These are phyloP conservation scores for Cladorrhinum sp. DNA, from an alignment of 2,329 filamentous ascomycete species.

Conservation along the genomic window DNA sequence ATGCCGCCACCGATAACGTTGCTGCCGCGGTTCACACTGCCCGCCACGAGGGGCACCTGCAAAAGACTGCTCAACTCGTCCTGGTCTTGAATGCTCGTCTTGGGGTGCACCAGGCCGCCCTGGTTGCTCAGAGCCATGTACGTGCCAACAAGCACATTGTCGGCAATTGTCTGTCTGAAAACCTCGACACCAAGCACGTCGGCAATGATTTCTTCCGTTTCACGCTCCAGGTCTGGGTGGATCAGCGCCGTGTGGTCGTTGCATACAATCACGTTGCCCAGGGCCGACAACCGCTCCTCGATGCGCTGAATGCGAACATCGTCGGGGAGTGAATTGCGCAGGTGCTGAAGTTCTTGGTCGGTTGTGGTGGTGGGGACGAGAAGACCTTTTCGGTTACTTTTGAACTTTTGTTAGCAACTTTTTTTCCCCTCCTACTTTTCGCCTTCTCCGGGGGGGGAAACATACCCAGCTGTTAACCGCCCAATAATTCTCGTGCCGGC, in stretches of 20 bases:
- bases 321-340: slow-evolving; percentile 92
- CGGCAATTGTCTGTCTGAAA: slow-evolving; percentile 90
- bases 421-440: not conserved
- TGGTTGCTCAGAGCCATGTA: slow-evolving; percentile 98
- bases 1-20: slow-evolving; percentile 95
- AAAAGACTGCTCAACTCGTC: slow-evolving; percentile 91
- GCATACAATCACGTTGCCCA: slow-evolving; percentile 93
- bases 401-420: slow-evolving; percentile 14
- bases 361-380: slow-evolving; percentile 94
- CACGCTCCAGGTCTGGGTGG: slow-evolving; percentile 93
- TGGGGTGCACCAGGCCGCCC: slow-evolving; percentile 94
- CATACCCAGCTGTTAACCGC: slow-evolving; percentile 85
- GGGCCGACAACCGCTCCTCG: slow-evolving; percentile 91
- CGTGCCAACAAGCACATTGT: slow-evolving; percentile 92
- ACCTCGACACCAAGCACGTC: slow-evolving; percentile 89
- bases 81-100: slow-evolving; percentile 95
- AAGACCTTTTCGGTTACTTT: slow-evolving; percentile 86
- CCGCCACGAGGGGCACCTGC: slow-evolving; percentile 93
- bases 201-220: slow-evolving; percentile 97
- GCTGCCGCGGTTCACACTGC: slow-evolving; percentile 87
- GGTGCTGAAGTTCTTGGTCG: slow-evolving; percentile 96
- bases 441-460: not conserved
- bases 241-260: slow-evolving; percentile 97
- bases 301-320: slow-evolving; percentile 92
- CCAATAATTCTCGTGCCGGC: slow-evolving; percentile 95